Evolutionary conservation across 208 protist genomes (phyloP).

Genomic region (Crithidia bombi): DNA sequence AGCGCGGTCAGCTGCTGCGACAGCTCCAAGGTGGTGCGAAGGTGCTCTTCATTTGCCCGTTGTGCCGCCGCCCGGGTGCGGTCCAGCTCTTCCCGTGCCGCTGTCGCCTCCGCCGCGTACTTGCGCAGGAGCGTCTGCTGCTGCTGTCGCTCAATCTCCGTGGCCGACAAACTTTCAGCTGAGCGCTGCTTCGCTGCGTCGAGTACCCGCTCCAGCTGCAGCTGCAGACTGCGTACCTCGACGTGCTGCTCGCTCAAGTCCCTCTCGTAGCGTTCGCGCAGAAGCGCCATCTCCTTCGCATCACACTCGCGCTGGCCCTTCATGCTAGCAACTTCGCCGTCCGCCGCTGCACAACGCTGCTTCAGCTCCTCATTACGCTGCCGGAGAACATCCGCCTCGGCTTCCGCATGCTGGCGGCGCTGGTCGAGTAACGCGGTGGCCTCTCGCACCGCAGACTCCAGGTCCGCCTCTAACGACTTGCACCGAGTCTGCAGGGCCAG

Average conservation of each 20-base stretch:
- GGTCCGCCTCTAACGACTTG: conserved; percentile 13
- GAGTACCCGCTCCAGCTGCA: conserved; percentile 34
- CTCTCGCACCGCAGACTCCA: conserved; percentile 18
- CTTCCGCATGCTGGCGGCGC: conserved; percentile 11
- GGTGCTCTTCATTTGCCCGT: conserved; percentile 28
- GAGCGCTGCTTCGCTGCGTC: conserved; percentile 22
- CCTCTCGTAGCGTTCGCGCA: conserved; percentile 23
- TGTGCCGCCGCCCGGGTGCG: conserved; percentile 10
- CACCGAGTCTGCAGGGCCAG: conserved; percentile 19
- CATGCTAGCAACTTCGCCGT: conserved; percentile 15
- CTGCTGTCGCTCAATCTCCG: conserved; percentile 22
- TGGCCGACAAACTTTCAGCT: neutral
- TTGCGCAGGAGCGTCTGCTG: conserved; percentile 25
- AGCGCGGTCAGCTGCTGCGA: conserved; percentile 33
- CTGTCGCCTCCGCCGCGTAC: conserved; percentile 29
- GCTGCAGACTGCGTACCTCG: conserved; percentile 35
- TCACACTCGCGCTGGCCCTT: neutral
- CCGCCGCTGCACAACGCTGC: conserved; percentile 19
- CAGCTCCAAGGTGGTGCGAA: conserved; percentile 25
- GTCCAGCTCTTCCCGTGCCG: conserved; percentile 30
- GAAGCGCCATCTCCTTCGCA: conserved; percentile 14
- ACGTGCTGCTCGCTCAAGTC: conserved; percentile 25
- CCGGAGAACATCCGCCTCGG: conserved; percentile 14
- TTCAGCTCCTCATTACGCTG: conserved; percentile 26
- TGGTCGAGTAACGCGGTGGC: conserved; percentile 24